phyloP scores from a whole-genome alignment of 140 eudicot species.

The Cichorium intybus region DNA sequence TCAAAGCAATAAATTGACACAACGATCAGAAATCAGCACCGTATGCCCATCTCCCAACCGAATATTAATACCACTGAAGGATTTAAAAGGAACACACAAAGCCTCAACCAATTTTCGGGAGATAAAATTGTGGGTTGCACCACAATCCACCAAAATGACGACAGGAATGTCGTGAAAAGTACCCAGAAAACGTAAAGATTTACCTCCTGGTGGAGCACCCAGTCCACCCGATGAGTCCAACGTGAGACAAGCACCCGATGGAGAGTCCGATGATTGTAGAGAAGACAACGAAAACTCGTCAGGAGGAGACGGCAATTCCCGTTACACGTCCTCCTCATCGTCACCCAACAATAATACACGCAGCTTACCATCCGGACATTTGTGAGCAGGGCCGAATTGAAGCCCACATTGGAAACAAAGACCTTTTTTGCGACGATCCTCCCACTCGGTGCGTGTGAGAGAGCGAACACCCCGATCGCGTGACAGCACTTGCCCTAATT shows the following conservation, averaged over 20 bases:
- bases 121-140: neutral
- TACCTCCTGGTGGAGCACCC: no score
- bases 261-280: no score
- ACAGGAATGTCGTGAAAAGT: neutral
- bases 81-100: neutral
- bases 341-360: neutral
- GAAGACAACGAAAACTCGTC: no score
- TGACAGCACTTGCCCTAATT: no score
- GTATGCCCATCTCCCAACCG: neutral
- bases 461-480: slow-evolving; percentile 29
- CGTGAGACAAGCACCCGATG: neutral
- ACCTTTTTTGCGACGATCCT: neutral
- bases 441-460: slow-evolving; percentile 34
- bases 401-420: neutral
- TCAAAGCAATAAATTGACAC: no score
- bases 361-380: neutral
- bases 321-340: no score
- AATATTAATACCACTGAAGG: neutral
- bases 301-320: no score
- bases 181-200: neutral
- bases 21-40: no score
- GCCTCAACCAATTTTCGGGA: neutral
- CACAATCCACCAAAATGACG: neutral
- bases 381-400: neutral
- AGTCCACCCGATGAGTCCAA: neutral